Percentiles rank a stretch among this genome's conserved stretches.
These are phyloP conservation scores for Pseudogymnoascus sp. DNA, from an alignment of 2,329 filamentous ascomycete species.

Conservation along the genomic window DNA sequence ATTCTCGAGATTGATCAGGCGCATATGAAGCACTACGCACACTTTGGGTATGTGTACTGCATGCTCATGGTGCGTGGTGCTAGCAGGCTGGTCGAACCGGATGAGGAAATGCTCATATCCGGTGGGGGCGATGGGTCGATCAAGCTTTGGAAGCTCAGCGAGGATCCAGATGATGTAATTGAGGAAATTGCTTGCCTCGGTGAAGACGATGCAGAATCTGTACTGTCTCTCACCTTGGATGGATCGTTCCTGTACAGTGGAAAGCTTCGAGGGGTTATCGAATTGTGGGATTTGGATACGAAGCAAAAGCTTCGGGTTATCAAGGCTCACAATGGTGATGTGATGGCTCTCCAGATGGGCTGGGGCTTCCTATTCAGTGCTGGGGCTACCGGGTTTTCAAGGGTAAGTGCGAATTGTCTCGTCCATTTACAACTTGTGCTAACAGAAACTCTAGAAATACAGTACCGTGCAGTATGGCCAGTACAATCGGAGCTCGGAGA, in stretches of 20 bases:
- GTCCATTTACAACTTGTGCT: constrained; percentile 3
- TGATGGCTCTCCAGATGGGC: constrained; percentile 79
- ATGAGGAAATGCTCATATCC: constrained; percentile 77
- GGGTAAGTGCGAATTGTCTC: constrained; percentile 45
- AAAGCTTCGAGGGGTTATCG: constrained; percentile 76
- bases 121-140: constrained; percentile 91
- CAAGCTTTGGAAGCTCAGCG: constrained; percentile 74
- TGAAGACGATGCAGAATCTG: constrained; percentile 52
- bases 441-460: constrained; percentile 44
- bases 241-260: constrained; percentile 90
- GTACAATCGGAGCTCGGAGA: constrained; percentile 38
- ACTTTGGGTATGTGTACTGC: constrained; percentile 92
- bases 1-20: constrained; percentile 74
- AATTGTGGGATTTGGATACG: constrained; percentile 95
- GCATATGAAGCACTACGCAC: constrained; percentile 79
- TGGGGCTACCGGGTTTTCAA: constrained; percentile 78
- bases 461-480: constrained; percentile 57
- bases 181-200: constrained; percentile 60
- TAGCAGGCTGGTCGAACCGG: constrained; percentile 56
- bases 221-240: constrained; percentile 75
- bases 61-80: constrained; percentile 77
- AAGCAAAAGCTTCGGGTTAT: constrained; percentile 82
- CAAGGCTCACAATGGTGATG: constrained; percentile 69
- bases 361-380: constrained; percentile 82
- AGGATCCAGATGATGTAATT: constrained; percentile 50